These are phyloP conservation scores for Mucor saturninus DNA, from an alignment of 371 early-diverging fungal species.

Conservation along the genomic window DNA sequence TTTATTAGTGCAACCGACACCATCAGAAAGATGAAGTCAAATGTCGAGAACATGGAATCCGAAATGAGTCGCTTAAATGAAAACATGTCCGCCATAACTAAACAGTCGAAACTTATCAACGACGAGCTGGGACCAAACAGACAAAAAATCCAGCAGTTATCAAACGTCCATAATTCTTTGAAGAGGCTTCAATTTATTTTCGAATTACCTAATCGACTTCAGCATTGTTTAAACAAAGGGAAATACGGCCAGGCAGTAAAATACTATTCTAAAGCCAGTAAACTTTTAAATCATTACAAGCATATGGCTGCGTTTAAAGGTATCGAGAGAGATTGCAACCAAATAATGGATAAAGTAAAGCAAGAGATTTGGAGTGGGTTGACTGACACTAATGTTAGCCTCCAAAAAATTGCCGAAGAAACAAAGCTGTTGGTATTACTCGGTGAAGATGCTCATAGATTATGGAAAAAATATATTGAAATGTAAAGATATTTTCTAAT, in stretches of 20 bases:
- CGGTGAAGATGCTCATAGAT: constrained; percentile 48
- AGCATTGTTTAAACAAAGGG: constrained; percentile 58
- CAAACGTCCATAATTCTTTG: constrained; percentile 76
- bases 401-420: constrained; percentile 55
- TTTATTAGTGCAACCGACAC: constrained; percentile 95
- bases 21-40: constrained; percentile 79
- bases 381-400: constrained; percentile 28
- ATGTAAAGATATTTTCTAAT: constrained; percentile 33
- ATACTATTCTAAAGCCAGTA: constrained; percentile 73
- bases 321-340: constrained; percentile 77
- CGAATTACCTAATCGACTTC: constrained; percentile 79
- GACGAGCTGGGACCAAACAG: constrained; percentile 66
- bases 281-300: constrained; percentile 76
- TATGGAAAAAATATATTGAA: constrained; percentile 56
- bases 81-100: constrained; percentile 71
- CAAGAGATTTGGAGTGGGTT: constrained; percentile 48
- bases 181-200: constrained; percentile 85
- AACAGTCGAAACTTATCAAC: constrained; percentile 60
- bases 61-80: constrained; percentile 76
- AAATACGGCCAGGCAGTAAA: constrained; percentile 78
- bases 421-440: constrained; percentile 65
- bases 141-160: constrained; percentile 74
- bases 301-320: constrained; percentile 75
- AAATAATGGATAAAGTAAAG: constrained; percentile 73
- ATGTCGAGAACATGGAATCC: constrained; percentile 79